A percentile compares a stretch with the other conserved stretches of the same genome.
Conservation (phyloP, 768 basidiomycete genomes). For the Cystofilobasidium capitatum region DNA sequence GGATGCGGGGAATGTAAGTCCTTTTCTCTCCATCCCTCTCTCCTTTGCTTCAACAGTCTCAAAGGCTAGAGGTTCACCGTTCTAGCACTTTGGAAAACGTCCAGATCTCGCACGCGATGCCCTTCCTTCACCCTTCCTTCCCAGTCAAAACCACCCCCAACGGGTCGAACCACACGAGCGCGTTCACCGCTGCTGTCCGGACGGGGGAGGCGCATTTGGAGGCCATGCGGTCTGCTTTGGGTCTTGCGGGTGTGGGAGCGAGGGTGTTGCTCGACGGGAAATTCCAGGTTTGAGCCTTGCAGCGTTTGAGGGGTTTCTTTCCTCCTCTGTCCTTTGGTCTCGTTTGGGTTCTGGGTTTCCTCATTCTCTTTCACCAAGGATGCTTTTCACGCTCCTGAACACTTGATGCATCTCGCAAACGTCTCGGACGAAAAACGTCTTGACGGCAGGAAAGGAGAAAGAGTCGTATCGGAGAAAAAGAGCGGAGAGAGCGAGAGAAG, state of each 20-base stretch:
- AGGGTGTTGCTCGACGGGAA: constrained; percentile 28
- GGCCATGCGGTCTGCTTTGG: constrained; percentile 31
- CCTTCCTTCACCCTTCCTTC: constrained; percentile 15
- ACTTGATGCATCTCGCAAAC: no score
- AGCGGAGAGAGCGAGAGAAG: no score
- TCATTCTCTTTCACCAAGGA: no score
- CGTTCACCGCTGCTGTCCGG: constrained; percentile 30
- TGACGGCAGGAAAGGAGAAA: no score
- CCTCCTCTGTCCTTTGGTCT: no score
- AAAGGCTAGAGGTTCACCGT: not conserved
- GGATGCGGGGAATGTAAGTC: constrained; percentile 30
- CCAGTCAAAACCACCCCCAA: not conserved
- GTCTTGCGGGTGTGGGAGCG: constrained; percentile 30
- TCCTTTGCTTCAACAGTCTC: not conserved
- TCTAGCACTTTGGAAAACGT: not conserved
- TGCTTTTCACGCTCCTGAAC: no score
- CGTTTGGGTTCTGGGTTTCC: no score
- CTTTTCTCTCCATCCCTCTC: not conserved
- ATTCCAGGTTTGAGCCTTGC: constrained; percentile 23
- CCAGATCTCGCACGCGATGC: constrained; percentile 15
- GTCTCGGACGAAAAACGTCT: no score
- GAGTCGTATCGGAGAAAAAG: no score
- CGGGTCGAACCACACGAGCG: constrained; percentile 16
- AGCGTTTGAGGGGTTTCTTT: no score
- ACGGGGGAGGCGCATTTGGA: constrained; percentile 33